phyloP scores from a whole-genome alignment of 2,329 filamentous ascomycete species.

The Hymenoscyphus albidus region DNA sequence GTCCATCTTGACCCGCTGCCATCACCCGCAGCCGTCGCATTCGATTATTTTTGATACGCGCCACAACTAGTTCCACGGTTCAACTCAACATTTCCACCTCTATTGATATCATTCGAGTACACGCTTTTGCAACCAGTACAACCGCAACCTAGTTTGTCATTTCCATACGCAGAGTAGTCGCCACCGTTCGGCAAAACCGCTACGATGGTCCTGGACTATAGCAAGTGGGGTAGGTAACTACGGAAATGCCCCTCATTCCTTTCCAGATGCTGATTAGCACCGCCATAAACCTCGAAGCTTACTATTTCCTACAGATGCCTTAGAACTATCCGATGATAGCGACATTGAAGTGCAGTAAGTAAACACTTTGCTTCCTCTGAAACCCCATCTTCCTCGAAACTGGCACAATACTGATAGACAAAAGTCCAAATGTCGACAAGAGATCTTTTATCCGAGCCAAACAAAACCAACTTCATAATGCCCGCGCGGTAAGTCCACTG shows the following conservation, averaged over 20 bases:
- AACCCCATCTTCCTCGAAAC: background rate
- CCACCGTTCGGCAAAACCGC: background rate
- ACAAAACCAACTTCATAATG: conserved; percentile 73
- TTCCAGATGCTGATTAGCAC: background rate
- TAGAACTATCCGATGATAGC: conserved; percentile 97
- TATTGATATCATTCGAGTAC: background rate
- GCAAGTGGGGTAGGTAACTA: conserved; percentile 47
- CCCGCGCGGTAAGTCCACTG: background rate
- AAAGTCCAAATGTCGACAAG: conserved; percentile 87
- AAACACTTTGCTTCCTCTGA: conserved; percentile 13
- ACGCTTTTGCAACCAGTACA: background rate
- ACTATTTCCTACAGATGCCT: conserved; percentile 58
- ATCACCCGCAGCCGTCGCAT: too few relatives aligned
- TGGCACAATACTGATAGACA: background rate
- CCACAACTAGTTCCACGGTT: too few relatives aligned
- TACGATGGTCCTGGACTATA: conserved; percentile 59
- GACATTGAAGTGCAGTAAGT: conserved; percentile 83
- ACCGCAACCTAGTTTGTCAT: background rate
- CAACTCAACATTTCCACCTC: too few relatives aligned
- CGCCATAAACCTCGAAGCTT: conserved; percentile 33
- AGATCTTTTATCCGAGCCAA: conserved; percentile 97
- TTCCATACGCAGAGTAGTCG: background rate
- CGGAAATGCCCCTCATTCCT: background rate
- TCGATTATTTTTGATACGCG: too few relatives aligned
- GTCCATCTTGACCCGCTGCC: background rate